These are phyloP conservation scores for Hygrocybe coccinea DNA, from an alignment of 768 basidiomycete species.

Conservation along the genomic window DNA sequence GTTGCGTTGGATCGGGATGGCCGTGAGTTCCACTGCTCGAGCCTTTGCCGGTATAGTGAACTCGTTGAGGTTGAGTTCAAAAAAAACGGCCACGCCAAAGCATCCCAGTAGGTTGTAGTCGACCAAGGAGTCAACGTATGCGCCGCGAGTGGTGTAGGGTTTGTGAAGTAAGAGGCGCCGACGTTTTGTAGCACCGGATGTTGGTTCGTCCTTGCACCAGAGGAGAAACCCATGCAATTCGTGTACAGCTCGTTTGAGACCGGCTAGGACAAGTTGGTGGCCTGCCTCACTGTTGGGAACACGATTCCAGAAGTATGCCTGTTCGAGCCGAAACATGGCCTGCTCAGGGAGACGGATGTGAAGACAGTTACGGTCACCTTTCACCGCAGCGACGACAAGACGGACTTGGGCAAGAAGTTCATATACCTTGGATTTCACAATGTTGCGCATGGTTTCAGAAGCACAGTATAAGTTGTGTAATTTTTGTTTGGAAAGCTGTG, in stretches of 20 bases:
- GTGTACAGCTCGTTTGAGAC: neutral
- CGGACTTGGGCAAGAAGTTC: neutral
- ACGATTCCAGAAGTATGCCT: neutral
- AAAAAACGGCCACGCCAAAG: slow-evolving; percentile 30
- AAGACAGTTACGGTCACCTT: neutral
- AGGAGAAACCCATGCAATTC: neutral
- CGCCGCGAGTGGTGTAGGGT: neutral
- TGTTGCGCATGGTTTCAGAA: neutral
- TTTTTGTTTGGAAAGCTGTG: neutral
- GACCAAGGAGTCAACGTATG: neutral
- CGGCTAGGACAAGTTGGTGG: neutral
- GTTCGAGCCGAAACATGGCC: neutral
- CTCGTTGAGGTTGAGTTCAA: slow-evolving; percentile 14
- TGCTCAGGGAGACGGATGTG: neutral
- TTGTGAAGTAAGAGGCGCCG: neutral
- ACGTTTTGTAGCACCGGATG: neutral
- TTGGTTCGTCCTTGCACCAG: neutral
- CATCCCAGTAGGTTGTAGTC: neutral
- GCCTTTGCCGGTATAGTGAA: slow-evolving; percentile 29
- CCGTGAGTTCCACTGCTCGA: neutral
- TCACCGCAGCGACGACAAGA: neutral
- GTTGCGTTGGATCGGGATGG: neutral
- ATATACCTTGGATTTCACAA: neutral
- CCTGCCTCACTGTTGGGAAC: neutral
- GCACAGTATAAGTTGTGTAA: neutral